phyloP scores from a whole-genome alignment of 129 eudicot genomes.

The Cynara cardunculus region DNA sequence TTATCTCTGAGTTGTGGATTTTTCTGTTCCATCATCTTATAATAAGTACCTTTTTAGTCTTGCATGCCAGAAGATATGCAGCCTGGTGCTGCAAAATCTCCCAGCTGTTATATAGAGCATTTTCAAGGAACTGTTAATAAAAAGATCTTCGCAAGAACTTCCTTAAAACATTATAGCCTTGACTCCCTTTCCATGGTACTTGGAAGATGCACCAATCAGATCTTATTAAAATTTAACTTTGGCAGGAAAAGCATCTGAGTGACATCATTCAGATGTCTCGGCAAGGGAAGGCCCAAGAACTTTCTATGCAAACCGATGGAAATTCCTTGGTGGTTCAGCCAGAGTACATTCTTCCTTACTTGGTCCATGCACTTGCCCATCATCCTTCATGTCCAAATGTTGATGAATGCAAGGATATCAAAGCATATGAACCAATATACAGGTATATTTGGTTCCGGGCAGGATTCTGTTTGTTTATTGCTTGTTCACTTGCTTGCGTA shows the following conservation, averaged over 20 bases:
- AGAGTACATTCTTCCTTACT: conserved; percentile 58
- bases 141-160: neutral
- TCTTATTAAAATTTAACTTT: conserved; percentile 7
- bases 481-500: neutral
- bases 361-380: conserved; percentile 88
- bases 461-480: neutral
- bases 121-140: neutral
- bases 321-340: conserved; percentile 40
- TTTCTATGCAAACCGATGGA: conserved; percentile 48
- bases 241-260: conserved; percentile 57
- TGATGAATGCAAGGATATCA: conserved; percentile 82
- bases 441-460: conserved; percentile 41
- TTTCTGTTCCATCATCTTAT: neutral
- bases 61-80: neutral
- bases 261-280: conserved; percentile 71
- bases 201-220: neutral
- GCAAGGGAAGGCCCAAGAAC: conserved; percentile 52
- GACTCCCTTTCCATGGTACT: neutral
- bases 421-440: conserved; percentile 75
- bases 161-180: neutral
- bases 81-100: neutral
- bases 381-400: conserved; percentile 78
- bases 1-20: neutral
- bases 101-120: neutral
- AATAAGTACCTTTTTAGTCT: neutral